These are phyloP conservation scores for Blastocystis sp. DNA, from an alignment of 352 stramenopile species.

Conservation along the genomic window DNA sequence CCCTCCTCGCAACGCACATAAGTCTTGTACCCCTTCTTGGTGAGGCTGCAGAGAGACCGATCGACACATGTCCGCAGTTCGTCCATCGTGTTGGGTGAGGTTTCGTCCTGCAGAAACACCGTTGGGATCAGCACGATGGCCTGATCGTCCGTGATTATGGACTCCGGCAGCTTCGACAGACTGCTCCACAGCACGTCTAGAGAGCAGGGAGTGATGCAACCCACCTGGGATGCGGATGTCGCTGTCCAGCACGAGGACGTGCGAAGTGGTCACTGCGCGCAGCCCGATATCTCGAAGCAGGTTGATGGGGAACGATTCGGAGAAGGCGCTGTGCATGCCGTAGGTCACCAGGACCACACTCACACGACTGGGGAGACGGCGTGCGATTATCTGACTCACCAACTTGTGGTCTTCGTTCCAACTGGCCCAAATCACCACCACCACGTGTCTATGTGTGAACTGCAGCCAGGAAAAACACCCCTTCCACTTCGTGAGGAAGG, in stretches of 20 bases:
- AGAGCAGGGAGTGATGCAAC: neutral
- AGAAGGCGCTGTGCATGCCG: neutral
- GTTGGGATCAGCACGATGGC: neutral
- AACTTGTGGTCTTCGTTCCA: neutral
- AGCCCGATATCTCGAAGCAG: slow-evolving; percentile 37
- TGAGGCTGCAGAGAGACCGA: neutral
- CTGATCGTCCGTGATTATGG: neutral
- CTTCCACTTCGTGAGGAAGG: neutral
- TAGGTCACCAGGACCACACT: neutral
- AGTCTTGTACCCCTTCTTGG: neutral
- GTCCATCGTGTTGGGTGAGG: neutral
- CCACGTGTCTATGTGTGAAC: neutral
- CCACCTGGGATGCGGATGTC: neutral
- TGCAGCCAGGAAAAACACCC: neutral
- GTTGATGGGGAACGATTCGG: neutral
- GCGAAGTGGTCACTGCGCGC: neutral
- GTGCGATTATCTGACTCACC: neutral
- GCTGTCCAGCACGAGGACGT: neutral
- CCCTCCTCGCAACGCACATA: neutral
- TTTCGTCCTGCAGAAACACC: neutral
- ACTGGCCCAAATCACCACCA: neutral
- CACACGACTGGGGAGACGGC: neutral
- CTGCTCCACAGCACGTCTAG: neutral
- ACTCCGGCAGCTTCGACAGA: neutral
- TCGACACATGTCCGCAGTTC: neutral